phyloP scores from a whole-genome alignment of 2,329 filamentous ascomycete genomes.

The Chaetoscypha palmicola region DNA sequence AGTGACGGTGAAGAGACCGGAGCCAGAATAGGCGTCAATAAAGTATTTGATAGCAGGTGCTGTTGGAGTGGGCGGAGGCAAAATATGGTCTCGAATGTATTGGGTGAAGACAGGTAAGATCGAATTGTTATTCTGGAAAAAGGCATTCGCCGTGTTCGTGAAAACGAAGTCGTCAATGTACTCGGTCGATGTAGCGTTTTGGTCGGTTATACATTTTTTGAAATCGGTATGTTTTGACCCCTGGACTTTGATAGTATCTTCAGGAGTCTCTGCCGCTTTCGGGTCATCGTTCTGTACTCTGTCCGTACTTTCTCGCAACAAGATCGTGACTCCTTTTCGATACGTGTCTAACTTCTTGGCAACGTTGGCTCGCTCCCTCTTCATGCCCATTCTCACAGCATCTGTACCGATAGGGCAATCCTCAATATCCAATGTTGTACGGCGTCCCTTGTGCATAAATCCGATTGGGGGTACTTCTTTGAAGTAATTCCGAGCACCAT shows the following conservation, averaged over 20 bases:
- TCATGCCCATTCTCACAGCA: constrained; percentile 73
- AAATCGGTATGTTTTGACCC: constrained; percentile 57
- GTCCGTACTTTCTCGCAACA: constrained; percentile 78
- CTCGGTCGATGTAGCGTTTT: constrained; percentile 75
- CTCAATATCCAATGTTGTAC: constrained; percentile 84
- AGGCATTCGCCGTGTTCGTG: constrained; percentile 84
- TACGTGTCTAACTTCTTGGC: constrained; percentile 63
- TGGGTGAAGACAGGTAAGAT: constrained; percentile 82
- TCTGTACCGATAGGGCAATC: constrained; percentile 94
- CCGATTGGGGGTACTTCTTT: constrained; percentile 70
- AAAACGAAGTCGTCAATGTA: constrained; percentile 79
- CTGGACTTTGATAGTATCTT: constrained; percentile 25
- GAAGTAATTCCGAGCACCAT: constrained; percentile 49
- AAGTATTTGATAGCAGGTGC: constrained; percentile 64
- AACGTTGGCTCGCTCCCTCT: constrained; percentile 70
- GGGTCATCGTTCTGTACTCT: constrained; percentile 48
- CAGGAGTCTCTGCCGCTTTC: constrained; percentile 25
- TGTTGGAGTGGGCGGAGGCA: constrained; percentile 42
- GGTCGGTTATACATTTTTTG: constrained; percentile 85
- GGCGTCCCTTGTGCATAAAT: constrained; percentile 80
- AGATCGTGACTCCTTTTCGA: constrained; percentile 74
- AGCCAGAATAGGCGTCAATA: constrained; percentile 96
- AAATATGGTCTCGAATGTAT: constrained; percentile 76
- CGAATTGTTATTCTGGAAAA: constrained; percentile 99
- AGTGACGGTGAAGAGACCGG: constrained; percentile 93